Evolutionary conservation across 768 basidiomycete species (phyloP).

Genomic region (Lepiota brunneoincarnata): DNA sequence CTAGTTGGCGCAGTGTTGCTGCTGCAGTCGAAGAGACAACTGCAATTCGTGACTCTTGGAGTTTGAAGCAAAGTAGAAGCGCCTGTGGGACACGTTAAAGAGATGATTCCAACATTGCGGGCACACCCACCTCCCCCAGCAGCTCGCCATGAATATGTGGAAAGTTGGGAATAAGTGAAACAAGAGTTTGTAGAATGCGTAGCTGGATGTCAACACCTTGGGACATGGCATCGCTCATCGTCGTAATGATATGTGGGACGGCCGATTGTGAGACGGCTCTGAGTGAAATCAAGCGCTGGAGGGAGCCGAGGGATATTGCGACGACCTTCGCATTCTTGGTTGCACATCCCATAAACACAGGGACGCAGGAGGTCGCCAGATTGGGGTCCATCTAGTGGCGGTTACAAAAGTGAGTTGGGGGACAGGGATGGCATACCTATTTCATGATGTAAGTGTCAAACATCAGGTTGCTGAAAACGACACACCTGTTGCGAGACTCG

Average conservation of each 20-base stretch:
- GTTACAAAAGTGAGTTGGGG: background rate
- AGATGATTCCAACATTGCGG: background rate
- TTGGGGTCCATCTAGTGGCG: slow-evolving; percentile 62
- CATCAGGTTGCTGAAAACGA: slow-evolving; percentile 10
- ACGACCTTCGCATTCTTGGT: slow-evolving; percentile 94
- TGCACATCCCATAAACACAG: slow-evolving; percentile 91
- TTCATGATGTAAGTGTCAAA: slow-evolving; percentile 2
- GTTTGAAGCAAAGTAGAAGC: slow-evolving; percentile 88
- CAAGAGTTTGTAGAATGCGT: slow-evolving; percentile 87
- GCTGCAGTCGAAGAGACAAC: slow-evolving; percentile 98
- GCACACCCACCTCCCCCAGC: slow-evolving; percentile 70
- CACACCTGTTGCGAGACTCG: slow-evolving; percentile 72
- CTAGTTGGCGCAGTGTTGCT: slow-evolving; percentile 90
- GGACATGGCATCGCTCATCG: slow-evolving; percentile 83
- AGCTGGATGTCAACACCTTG: slow-evolving; percentile 98
- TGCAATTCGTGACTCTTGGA: slow-evolving; percentile 93
- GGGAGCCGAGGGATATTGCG: slow-evolving; percentile 84
- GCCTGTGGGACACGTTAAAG: slow-evolving; percentile 47
- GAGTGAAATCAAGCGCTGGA: slow-evolving; percentile 86
- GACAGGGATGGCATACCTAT: slow-evolving; percentile 4
- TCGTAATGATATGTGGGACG: slow-evolving; percentile 76
- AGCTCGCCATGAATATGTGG: slow-evolving; percentile 75
- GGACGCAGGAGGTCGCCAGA: slow-evolving; percentile 78
- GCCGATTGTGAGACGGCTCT: slow-evolving; percentile 81
- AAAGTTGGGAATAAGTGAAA: slow-evolving; percentile 89